Base-by-base conservation (phyloP, 176 grass and related monocot species). In the Lolium multiflorum region DNA sequence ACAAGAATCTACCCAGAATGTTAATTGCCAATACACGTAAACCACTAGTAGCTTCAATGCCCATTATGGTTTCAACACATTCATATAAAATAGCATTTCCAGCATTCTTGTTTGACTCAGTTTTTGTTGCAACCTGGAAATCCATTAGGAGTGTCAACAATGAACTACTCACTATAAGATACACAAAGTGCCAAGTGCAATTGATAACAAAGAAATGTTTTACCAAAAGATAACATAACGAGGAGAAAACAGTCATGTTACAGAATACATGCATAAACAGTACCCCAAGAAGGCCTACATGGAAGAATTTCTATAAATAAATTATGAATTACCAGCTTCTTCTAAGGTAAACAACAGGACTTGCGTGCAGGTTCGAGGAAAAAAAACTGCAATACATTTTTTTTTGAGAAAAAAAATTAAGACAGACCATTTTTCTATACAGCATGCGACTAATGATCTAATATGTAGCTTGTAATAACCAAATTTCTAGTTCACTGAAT, bases 1-100 rank as follows among this genome's bases (percentile, higher is more conserved):
- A 99, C 77, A 99, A 89, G 79, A 99, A 99, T 88, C 94, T 91
- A 57, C 97, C 97, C 85, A 99, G 91, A 85, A 97, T 99, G 85
- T 99, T 99, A 76, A 99, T 99, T 9, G 92, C 97, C 81, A 99
- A 86, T 61, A 99, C 92, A 87, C 94, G 92, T 68, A 99, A 55
- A 67, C 97, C 97, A 81, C 97, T 94, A 69, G 89, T 94, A 81
- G 94, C 97, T 89, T 99, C 97, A 5, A 99, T 94, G 25, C 97
- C 91, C 97, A 99, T 99, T 86, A 99, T 99, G 44, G 97, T 93
- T 87, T 99, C 97, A 83, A 97, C 94, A 86, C 97, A 99, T 84
- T 99, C 97, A 89, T 99, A 99, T 49, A 99, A 86, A 88, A 99
- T 94, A 71, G 94, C 97, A 89, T 97, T 99, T 68, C 94, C 94